phyloP scores from a whole-genome alignment of 2,329 filamentous ascomycete species.

The Geosmithia putterillii region DNA sequence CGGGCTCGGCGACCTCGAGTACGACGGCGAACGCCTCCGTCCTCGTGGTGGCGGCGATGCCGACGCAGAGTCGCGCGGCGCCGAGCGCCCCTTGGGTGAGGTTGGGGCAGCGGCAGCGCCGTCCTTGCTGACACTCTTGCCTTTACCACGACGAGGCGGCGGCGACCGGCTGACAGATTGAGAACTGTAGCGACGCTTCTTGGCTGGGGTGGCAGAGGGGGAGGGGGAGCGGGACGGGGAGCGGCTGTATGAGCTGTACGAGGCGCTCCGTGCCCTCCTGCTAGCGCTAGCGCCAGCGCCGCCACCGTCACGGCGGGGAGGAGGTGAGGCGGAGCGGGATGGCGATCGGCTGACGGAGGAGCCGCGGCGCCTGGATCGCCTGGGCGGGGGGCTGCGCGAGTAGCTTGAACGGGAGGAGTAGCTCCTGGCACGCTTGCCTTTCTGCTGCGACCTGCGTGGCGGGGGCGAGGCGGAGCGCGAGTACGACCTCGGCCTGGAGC shows the following conservation, averaged over 20 bases:
- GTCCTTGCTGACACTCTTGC: not conserved
- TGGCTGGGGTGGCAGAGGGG: conserved; percentile 14
- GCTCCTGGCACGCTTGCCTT: conserved; percentile 8
- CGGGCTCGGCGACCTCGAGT: conserved; percentile 9
- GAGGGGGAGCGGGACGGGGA: conserved; percentile 18
- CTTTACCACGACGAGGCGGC: conserved; percentile 3
- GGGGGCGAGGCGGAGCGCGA: conserved; percentile 22
- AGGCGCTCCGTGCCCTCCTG: conserved; percentile 12
- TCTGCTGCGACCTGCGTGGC: not conserved
- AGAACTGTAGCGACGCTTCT: conserved; percentile 7
- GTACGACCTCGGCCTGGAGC: conserved; percentile 14
- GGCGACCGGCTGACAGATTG: conserved; percentile 8
- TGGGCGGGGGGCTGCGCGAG: conserved; percentile 8
- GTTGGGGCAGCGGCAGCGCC: too few relatives aligned
- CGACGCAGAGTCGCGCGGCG: too few relatives aligned
- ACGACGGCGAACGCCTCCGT: conserved; percentile 2
- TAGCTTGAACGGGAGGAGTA: conserved; percentile 11
- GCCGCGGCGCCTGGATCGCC: conserved; percentile 10
- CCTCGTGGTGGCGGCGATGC: conserved; percentile 9
- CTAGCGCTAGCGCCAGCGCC: too few relatives aligned
- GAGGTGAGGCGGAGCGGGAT: conserved; percentile 16
- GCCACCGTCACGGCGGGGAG: too few relatives aligned
- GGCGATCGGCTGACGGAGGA: conserved; percentile 13
- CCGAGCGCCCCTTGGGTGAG: too few relatives aligned
- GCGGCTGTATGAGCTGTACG: conserved; percentile 17